Conservation (phyloP, 768 basidiomycete genomes). For the Pleurotus pulmonarius region DNA sequence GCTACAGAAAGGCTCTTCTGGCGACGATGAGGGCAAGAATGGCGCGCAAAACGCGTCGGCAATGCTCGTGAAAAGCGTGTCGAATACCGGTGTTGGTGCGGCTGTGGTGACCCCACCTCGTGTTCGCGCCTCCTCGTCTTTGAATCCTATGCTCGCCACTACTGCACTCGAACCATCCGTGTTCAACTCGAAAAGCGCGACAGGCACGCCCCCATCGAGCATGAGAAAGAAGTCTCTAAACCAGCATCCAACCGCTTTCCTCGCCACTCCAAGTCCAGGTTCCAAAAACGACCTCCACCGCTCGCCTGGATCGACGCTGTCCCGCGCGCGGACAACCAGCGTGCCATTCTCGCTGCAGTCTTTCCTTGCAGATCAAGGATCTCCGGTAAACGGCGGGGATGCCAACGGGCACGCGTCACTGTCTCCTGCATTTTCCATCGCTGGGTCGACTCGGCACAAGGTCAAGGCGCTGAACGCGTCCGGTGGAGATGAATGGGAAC, state of each 20-base stretch:
- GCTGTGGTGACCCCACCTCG: not conserved
- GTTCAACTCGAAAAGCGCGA: not conserved
- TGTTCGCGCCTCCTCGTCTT: slow-evolving; percentile 4
- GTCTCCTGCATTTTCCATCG: not conserved
- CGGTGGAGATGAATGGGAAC: slow-evolving; percentile 20
- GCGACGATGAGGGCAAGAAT: not conserved
- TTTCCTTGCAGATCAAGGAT: not conserved
- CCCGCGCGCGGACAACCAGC: not conserved
- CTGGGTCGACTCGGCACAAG: not conserved
- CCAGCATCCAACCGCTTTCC: not conserved
- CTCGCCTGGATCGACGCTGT: slow-evolving; percentile 2
- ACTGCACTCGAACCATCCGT: not conserved
- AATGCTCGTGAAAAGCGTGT: not conserved
- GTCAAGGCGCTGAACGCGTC: not conserved
- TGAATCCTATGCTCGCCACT: not conserved
- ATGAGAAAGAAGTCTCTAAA: not conserved
- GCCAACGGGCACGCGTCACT: not conserved
- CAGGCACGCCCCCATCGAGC: not conserved
- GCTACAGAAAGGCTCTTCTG: not conserved
- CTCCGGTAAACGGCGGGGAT: not conserved
- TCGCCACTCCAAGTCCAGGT: slow-evolving; percentile 3
- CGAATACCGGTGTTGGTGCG: not conserved
- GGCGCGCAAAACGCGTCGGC: not conserved
- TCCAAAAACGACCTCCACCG: not conserved
- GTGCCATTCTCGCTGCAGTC: slow-evolving; percentile 1